Conservation (phyloP, 768 basidiomycete genomes). For the Macrocybe gigantea region DNA sequence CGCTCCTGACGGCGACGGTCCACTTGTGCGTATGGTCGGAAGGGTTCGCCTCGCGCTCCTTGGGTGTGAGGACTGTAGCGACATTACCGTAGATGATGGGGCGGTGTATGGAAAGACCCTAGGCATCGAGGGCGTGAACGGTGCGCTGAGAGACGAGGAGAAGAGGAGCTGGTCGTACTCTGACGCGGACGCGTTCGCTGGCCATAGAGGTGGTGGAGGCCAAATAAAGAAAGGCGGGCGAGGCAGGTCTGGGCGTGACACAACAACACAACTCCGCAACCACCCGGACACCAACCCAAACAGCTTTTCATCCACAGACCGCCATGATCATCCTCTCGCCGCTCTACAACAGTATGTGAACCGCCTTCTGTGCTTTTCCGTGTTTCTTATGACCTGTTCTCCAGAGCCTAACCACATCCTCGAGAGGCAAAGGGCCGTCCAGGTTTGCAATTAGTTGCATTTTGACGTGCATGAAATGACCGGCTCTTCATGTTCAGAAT, state of each 20-base stretch:
- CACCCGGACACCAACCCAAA: conserved; percentile 22
- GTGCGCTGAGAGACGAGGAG: conserved; percentile 4
- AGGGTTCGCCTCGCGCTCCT: conserved; percentile 55
- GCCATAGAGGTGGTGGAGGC: conserved; percentile 49
- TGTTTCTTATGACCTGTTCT: conserved; percentile 2
- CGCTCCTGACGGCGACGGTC: conserved; percentile 93
- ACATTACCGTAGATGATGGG: conserved; percentile 97
- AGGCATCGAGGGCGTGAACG: conserved; percentile 8
- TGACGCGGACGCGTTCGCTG: conserved; percentile 58
- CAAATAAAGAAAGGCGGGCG: conserved; percentile 5
- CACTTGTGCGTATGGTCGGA: conserved; percentile 90
- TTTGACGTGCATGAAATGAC: conserved; percentile 3
- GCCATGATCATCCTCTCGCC: conserved; percentile 48
- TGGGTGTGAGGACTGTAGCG: conserved; percentile 67
- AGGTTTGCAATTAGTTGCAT: conserved; percentile 37
- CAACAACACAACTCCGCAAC: conserved; percentile 37
- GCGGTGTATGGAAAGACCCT: conserved; percentile 86
- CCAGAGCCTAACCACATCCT: conserved; percentile 59
- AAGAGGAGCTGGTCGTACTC: conserved; percentile 43
- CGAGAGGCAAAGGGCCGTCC: conserved; percentile 60
- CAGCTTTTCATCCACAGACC: conserved; percentile 15
- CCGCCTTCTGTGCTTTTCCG: background rate
- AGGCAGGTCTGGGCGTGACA: conserved; percentile 32
- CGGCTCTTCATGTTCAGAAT: conserved; percentile 20
- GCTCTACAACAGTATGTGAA: conserved; percentile 58